Evolutionary conservation across 169 alveolate species (phyloP).

Genomic region (Plasmodium berghei): DNA sequence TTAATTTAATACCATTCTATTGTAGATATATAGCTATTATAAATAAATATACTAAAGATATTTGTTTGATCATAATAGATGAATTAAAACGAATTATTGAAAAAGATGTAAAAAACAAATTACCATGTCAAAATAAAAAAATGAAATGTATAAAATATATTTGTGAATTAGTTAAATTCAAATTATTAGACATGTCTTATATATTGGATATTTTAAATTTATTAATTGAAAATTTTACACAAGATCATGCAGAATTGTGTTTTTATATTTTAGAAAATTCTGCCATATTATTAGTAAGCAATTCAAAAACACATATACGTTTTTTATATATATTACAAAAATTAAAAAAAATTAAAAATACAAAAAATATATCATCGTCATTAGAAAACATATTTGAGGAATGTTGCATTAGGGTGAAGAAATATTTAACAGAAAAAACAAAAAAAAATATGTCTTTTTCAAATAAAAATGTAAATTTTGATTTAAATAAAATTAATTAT

Average conservation of each 20-base stretch:
- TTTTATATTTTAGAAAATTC: conserved; percentile 50
- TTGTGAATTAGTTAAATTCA: conserved; percentile 53
- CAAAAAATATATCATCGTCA: conserved; percentile 26
- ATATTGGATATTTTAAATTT: conserved; percentile 45
- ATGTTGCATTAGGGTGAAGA: conserved; percentile 38
- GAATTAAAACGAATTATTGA: conserved; percentile 48
- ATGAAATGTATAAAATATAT: conserved; percentile 46
- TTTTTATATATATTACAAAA: conserved; percentile 47
- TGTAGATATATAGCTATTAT: conserved; percentile 57
- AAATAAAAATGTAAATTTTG: background rate
- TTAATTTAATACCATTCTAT: conserved; percentile 44
- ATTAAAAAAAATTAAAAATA: conserved; percentile 52
- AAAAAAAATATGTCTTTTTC: conserved; percentile 14
- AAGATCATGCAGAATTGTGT: conserved; percentile 54
- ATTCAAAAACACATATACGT: conserved; percentile 64
- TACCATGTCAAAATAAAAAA: conserved; percentile 59
- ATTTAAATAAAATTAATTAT: no score
- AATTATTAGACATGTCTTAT: conserved; percentile 43
- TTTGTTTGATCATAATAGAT: conserved; percentile 7
- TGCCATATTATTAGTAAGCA: conserved; percentile 20
- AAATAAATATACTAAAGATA: conserved; percentile 49
- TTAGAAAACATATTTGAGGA: conserved; percentile 58
- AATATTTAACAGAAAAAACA: conserved; percentile 22
- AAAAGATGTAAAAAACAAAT: conserved; percentile 44
- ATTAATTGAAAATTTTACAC: conserved; percentile 55